A percentile compares a stretch with the other conserved stretches of the same genome.
Conservation (phyloP, 805 yeast genomes). For the Ogataea saltuana region DNA sequence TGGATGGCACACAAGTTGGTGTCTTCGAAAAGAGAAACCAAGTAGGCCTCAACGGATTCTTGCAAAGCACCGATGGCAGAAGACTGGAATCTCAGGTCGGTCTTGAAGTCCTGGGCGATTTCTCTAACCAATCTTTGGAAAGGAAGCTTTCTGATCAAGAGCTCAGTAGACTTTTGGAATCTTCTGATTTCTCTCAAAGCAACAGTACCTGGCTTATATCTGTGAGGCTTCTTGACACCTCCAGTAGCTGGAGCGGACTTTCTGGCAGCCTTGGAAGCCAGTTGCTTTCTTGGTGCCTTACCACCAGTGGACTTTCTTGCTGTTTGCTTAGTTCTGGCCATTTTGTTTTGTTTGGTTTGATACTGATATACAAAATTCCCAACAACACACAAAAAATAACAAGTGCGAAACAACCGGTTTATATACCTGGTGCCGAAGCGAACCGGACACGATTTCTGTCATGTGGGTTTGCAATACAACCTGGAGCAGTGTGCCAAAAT, state of each 20-base stretch:
- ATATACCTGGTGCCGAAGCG: conserved; percentile 2
- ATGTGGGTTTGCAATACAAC: background rate
- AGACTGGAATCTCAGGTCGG: conserved; percentile 94
- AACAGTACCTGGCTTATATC: conserved; percentile 97
- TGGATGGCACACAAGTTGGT: conserved; percentile 98
- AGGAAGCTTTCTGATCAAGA: conserved; percentile 93
- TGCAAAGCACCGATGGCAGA: conserved; percentile 97
- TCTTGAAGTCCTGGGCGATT: conserved; percentile 91
- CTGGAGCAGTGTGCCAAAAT: conserved; percentile 3
- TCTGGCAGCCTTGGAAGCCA: conserved; percentile 92
- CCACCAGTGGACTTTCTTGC: conserved; percentile 96
- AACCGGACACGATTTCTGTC: too few relatives aligned
- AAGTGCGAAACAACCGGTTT: conserved; percentile 5
- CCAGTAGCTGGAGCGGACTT: conserved; percentile 90
- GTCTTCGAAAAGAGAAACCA: conserved; percentile 94
- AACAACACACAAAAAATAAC: background rate
- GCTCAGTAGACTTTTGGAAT: conserved; percentile 95
- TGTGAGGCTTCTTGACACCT: conserved; percentile 93
- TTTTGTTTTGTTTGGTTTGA: conserved; percentile 32
- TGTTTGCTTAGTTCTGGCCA: conserved; percentile 94
- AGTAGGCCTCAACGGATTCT: conserved; percentile 98
- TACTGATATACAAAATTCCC: background rate
- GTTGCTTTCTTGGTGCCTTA: conserved; percentile 93
- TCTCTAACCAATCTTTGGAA: conserved; percentile 97
- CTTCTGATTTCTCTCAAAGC: conserved; percentile 97